Conservation (phyloP, 768 basidiomycete genomes). For the Tricholoma flavovirens region DNA sequence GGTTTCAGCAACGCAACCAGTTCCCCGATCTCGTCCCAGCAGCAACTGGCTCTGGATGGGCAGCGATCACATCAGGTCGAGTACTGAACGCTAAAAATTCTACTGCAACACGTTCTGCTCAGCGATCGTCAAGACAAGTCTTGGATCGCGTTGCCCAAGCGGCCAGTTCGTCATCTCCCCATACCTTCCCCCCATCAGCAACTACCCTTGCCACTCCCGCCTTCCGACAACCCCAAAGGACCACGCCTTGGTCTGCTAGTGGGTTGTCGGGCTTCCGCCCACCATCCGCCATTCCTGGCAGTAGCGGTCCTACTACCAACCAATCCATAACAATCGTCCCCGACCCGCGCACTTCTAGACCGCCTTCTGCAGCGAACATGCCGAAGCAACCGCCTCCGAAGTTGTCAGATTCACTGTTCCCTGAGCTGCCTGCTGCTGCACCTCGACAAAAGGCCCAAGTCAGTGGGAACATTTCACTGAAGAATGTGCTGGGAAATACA, state of each 20-base stretch:
- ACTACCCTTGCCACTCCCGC: conserved; percentile 18
- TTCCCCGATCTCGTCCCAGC: conserved; percentile 73
- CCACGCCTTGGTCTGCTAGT: conserved; percentile 57
- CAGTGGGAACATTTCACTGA: conserved; percentile 60
- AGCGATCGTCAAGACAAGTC: conserved; percentile 58
- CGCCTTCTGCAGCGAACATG: conserved; percentile 11
- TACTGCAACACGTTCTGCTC: conserved; percentile 52
- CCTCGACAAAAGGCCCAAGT: conserved; percentile 40
- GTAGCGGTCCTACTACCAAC: conserved; percentile 17
- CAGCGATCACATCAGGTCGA: conserved; percentile 75
- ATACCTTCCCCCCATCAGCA: too few relatives aligned
- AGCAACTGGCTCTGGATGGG: conserved; percentile 58
- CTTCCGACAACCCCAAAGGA: conserved; percentile 43
- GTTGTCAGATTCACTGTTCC: conserved; percentile 57
- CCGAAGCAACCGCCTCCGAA: conserved; percentile 31
- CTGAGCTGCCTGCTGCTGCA: conserved; percentile 51
- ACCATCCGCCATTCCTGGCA: conserved; percentile 12
- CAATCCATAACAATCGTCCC: conserved; percentile 20
- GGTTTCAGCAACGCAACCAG: conserved; percentile 67
- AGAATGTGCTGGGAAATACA: conserved; percentile 57
- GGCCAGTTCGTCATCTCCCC: conserved; percentile 42
- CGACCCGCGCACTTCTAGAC: conserved; percentile 11
- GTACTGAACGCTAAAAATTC: conserved; percentile 81
- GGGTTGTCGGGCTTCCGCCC: conserved; percentile 20
- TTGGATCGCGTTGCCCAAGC: conserved; percentile 88